Evolutionary conservation across 768 basidiomycete genomes (phyloP), one percentile per base, ranked within the genome.

Genomic region (Suillus weaverae): DNA sequence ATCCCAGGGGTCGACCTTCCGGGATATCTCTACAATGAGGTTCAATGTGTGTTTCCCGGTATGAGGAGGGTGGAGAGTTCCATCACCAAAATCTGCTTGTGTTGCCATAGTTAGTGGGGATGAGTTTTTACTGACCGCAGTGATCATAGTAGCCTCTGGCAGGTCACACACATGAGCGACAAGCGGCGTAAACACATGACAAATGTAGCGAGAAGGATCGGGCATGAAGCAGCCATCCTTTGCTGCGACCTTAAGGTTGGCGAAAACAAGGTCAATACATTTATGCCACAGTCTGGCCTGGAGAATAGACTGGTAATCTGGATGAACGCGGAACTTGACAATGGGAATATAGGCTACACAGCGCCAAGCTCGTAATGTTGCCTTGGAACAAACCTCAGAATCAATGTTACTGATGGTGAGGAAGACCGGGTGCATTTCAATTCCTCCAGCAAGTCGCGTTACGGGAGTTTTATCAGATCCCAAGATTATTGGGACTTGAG

Each of bases 401-500:
- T 65, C 44, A 18, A 79, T 70, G 64, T 79, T 79, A 11, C 74
- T 14, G 22, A 50, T 50, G 3, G 48, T 50, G 1, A 30, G 0
- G 22, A 50, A 50, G 1, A 50, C 6, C 72, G 76, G 78, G 61
- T 78, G 76, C 10, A 72, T 74, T 3, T 66, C 60, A 18, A 70
- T 64, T 46, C 72, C 70, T 46, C 77, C 77, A 10, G 73, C 74
- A 63, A 70, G 69, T 16, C 69, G 62, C 0, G 74, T 73, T 20
- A 79, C 71, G 50, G 68, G 69, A 20, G 78, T 78, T 57, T 79
- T 79, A 61, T 79, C 74, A 0, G 74, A 74, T 16, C 73, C 72
- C 5, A 71, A 54, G 26, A 78, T 69, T 1, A 70, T 66, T 5
- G 76, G 74, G 3, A 78, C 65, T 16, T 78, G 63, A 3, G 75